Conservation (phyloP, 768 basidiomycete genomes). For the Hysterangium stoloniferum region DNA sequence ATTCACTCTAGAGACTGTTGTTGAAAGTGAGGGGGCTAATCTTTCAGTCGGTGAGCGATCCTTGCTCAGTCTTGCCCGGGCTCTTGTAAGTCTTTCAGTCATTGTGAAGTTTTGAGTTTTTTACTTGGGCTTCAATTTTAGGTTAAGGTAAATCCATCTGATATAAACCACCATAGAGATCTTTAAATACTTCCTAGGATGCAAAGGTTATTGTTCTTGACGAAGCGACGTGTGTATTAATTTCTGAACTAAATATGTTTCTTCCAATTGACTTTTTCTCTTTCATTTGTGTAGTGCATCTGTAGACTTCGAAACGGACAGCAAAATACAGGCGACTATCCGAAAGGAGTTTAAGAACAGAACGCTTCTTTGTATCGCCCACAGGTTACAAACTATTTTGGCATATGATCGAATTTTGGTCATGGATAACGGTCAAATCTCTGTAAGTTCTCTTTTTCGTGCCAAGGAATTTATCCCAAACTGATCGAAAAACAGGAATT, state of each 20-base stretch:
- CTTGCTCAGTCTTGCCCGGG: slow-evolving; percentile 45
- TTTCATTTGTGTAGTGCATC: slow-evolving; percentile 20
- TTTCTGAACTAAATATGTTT: background rate
- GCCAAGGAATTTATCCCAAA: background rate
- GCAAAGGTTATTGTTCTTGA: slow-evolving; percentile 42
- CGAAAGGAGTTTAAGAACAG: slow-evolving; percentile 30
- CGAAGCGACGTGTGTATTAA: slow-evolving; percentile 35
- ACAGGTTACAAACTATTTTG: slow-evolving; percentile 33
- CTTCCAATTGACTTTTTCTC: background rate
- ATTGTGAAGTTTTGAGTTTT: slow-evolving; percentile 31
- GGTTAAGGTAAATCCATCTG: slow-evolving; percentile 20
- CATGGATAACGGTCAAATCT: slow-evolving; percentile 27
- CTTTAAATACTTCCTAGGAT: slow-evolving; percentile 32
- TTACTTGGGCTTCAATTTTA: slow-evolving; percentile 22
- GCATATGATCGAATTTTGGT: slow-evolving; percentile 35
- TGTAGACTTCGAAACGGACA: slow-evolving; percentile 41
- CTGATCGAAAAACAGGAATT: slow-evolving; percentile 19
- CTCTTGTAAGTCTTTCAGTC: slow-evolving; percentile 38
- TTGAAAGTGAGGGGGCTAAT: slow-evolving; percentile 49
- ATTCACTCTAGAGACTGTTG: slow-evolving; percentile 42
- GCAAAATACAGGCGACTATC: slow-evolving; percentile 38
- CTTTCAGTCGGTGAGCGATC: slow-evolving; percentile 39
- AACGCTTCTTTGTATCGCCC: slow-evolving; percentile 33
- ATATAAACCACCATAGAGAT: slow-evolving; percentile 14
- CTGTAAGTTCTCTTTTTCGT: slow-evolving; percentile 34